Conservation (phyloP, 805 yeast species). For the Cyberlindnera veronae region DNA sequence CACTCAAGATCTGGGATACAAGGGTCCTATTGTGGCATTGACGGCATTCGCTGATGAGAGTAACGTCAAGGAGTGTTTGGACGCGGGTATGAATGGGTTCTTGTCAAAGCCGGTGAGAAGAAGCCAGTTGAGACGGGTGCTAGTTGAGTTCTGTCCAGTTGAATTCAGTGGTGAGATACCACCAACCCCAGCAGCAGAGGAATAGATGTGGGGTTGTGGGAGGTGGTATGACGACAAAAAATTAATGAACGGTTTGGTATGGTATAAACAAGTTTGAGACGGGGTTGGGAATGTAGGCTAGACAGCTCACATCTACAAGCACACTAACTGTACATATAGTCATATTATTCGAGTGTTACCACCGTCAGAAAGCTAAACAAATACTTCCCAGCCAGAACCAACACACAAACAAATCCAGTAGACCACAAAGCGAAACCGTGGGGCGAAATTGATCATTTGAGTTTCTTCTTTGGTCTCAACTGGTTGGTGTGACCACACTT, state of each 20-base stretch:
- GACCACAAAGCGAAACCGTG: too few species aligned
- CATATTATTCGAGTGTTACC: slow-evolving; percentile 10
- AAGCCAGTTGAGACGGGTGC: slow-evolving; percentile 56
- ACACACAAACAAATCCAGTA: slow-evolving; percentile 13
- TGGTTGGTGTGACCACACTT: slow-evolving; percentile 99
- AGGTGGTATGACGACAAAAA: not conserved
- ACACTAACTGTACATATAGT: slow-evolving; percentile 11
- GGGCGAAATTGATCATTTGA: slow-evolving; percentile 66
- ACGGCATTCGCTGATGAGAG: slow-evolving; percentile 95
- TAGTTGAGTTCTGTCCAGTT: slow-evolving; percentile 31
- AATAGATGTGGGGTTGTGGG: not conserved
- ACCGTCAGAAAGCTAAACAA: slow-evolving; percentile 1
- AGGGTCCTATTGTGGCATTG: slow-evolving; percentile 82
- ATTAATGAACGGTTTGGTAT: too few species aligned
- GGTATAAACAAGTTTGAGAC: too few species aligned
- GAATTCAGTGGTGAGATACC: slow-evolving; percentile 2
- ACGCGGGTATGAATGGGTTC: slow-evolving; percentile 92
- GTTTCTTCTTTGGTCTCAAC: slow-evolving; percentile 99
- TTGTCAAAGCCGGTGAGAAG: slow-evolving; percentile 84
- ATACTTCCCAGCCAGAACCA: slow-evolving; percentile 5
- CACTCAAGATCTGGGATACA: slow-evolving; percentile 61
- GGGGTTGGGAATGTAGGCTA: too few species aligned
- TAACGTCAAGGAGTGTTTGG: slow-evolving; percentile 79
- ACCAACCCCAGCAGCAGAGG: not conserved
- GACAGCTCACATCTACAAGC: too few species aligned